Conservation (phyloP, 1,284 basidiomycete species). For the Cystobasidium sp. region DNA sequence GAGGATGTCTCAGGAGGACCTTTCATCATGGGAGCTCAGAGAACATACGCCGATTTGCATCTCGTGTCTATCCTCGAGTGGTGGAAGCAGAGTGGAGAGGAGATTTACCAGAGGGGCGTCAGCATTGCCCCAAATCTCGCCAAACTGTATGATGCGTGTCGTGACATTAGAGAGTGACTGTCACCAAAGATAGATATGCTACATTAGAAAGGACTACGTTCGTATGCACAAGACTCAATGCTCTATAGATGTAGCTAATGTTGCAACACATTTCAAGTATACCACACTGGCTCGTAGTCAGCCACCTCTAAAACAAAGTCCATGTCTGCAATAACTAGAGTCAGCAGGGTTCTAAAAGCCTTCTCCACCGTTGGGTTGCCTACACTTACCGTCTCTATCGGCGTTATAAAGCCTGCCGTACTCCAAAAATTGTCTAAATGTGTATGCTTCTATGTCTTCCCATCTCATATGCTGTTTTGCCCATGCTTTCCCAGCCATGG, state of each 20-base stretch:
- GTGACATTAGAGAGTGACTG: neutral
- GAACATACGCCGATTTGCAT: constrained; percentile 29
- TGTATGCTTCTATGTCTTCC: constrained; percentile 59
- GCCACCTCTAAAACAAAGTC: constrained; percentile 32
- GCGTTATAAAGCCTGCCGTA: constrained; percentile 51
- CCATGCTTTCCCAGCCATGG: constrained; percentile 50
- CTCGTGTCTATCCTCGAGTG: constrained; percentile 25
- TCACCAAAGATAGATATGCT: neutral
- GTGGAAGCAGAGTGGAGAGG: constrained; percentile 26
- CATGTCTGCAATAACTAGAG: constrained; percentile 14
- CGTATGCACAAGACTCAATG: neutral
- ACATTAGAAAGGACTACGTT: neutral
- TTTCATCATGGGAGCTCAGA: constrained; percentile 15
- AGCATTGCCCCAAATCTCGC: constrained; percentile 22
- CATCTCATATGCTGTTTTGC: constrained; percentile 56
- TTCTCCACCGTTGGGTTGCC: neutral
- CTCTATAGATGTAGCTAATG: neutral
- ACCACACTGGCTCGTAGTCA: constrained; percentile 32
- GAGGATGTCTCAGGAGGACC: constrained; percentile 30
- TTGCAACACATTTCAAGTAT: neutral
- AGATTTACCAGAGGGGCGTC: constrained; percentile 20
- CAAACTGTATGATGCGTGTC: constrained; percentile 23
- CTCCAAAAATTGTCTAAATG: constrained; percentile 49
- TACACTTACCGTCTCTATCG: constrained; percentile 41
- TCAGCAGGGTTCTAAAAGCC: neutral